Conservation (phyloP, 2,329 filamentous ascomycete genomes). For the Aspergillus novoparasiticus region DNA sequence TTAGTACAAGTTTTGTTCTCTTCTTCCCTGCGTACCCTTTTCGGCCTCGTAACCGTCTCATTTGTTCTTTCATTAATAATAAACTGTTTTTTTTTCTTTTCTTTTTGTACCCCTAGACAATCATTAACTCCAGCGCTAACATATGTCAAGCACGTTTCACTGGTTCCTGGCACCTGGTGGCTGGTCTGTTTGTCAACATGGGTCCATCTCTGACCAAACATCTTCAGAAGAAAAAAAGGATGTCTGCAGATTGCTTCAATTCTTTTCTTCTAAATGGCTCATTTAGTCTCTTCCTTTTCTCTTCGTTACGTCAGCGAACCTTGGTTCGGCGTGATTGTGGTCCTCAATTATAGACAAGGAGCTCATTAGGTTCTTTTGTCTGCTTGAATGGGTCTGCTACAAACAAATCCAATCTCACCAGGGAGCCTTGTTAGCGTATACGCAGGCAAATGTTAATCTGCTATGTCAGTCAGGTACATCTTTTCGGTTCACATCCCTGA, state of each 20-base stretch:
- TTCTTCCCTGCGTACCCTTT: conserved; percentile 2
- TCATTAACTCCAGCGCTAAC: conserved; percentile 3
- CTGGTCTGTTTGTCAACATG: conserved; percentile 24
- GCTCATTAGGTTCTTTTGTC: conserved; percentile 2
- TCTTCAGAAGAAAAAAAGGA: conserved; percentile 5
- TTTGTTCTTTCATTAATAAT: background rate
- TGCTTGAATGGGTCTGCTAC: conserved; percentile 11
- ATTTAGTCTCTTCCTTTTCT: background rate
- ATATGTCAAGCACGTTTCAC: conserved; percentile 13
- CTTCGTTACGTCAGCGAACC: background rate
- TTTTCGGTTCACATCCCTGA: conserved; percentile 22
- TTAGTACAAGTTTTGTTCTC: conserved; percentile 14
- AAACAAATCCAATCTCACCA: conserved; percentile 11
- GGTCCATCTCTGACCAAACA: conserved; percentile 14
- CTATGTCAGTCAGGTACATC: conserved; percentile 12
- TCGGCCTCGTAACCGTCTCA: background rate
- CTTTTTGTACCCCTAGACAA: background rate
- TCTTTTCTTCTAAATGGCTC: background rate
- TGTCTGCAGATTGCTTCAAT: background rate
- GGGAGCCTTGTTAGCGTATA: conserved; percentile 10
- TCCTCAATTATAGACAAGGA: background rate
- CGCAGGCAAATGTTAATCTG: conserved; percentile 12
- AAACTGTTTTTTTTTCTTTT: background rate
- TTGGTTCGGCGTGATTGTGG: background rate
- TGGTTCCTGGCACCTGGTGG: conserved; percentile 18